Conservation (phyloP, 208 protist genomes). For the Spongospora subterranea region DNA sequence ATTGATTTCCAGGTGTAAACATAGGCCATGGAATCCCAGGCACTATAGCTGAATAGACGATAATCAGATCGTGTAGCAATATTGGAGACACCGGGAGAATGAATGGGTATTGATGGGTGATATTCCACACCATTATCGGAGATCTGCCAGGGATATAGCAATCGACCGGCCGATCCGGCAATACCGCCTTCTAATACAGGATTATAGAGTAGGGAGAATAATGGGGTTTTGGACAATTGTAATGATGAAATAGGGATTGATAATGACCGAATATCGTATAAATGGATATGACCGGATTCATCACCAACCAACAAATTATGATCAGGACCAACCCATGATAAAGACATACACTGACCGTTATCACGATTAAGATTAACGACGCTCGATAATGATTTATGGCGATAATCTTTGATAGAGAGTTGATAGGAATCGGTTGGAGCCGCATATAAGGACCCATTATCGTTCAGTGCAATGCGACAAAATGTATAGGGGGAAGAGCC, state of each 20-base stretch:
- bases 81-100: not conserved
- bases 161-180: not conserved
- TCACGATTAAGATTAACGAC: no score
- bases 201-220: not conserved
- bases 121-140: not conserved
- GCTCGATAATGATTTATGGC: no score
- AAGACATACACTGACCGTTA: not conserved
- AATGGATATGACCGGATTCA: not conserved
- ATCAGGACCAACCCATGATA: not conserved
- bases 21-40: not conserved
- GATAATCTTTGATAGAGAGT: no score
- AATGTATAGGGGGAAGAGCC: no score
- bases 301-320: not conserved
- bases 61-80: not conserved
- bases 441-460: no score
- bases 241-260: not conserved
- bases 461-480: no score
- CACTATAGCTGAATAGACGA: not conserved
- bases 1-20: not conserved
- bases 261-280: not conserved
- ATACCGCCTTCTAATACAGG: not conserved
- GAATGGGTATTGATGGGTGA: no score
- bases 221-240: not conserved
- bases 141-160: not conserved
- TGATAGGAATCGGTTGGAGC: no score